phyloP scores from a whole-genome alignment of 495 filamentous ascomycete species.

The Aspergillus coremiiformis region DNA sequence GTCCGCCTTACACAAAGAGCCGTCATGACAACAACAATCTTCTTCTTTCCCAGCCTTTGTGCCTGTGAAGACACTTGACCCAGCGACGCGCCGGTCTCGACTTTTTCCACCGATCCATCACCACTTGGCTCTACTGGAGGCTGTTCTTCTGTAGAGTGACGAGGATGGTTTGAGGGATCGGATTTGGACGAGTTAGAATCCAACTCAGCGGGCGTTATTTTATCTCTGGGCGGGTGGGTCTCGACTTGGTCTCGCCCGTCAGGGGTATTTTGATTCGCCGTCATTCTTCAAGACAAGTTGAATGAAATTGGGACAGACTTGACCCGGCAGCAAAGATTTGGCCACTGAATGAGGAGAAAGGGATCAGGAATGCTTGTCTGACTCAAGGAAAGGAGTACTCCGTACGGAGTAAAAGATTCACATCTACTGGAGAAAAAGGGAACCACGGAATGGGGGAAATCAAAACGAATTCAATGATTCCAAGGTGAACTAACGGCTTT shows the following conservation, averaged over 20 bases:
- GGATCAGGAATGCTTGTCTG: neutral
- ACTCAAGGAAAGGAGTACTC: no score
- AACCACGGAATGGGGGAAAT: neutral
- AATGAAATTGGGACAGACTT: neutral
- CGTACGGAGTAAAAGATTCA: neutral
- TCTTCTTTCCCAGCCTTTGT: constrained; percentile 40
- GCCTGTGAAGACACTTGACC: constrained; percentile 34
- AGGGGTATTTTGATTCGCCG: neutral
- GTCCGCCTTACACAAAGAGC: constrained; percentile 40
- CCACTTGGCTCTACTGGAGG: neutral
- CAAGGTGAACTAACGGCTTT: neutral
- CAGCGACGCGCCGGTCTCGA: constrained; percentile 19
- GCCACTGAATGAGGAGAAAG: constrained; percentile 2
- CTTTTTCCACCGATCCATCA: constrained; percentile 19
- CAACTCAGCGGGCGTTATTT: constrained; percentile 1
- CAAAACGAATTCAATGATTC: neutral
- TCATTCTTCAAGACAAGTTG: constrained; percentile 8
- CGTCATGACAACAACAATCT: constrained; percentile 42
- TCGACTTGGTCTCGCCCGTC: constrained; percentile 1
- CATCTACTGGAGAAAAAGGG: neutral
- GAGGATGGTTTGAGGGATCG: constrained; percentile 1
- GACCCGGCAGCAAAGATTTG: neutral
- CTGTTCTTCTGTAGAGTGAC: neutral
- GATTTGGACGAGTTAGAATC: constrained; percentile 1
- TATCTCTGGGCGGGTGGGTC: constrained; percentile 3